Base-by-base conservation (phyloP, 2,329 filamentous ascomycete species). In the Epichloe coenophiala region DNA sequence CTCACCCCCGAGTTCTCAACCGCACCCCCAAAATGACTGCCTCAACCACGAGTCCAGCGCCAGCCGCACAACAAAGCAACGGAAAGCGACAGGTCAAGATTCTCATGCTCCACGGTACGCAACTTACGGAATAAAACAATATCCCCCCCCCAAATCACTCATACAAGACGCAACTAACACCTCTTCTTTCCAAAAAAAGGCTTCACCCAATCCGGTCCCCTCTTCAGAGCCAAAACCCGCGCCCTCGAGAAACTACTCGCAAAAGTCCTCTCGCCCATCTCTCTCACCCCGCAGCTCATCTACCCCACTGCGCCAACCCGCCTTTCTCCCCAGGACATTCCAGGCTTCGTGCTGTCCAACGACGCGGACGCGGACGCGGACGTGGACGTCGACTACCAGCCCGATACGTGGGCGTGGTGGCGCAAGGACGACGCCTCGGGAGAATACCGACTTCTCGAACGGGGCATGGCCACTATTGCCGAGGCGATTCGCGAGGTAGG, bases 211-310 rank as follows among this genome's bases (percentile, higher is more conserved):
- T 94, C 87, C 31, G 89, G 90, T 4, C 68, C 83, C 4, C 73
- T 89, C 55, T 96, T 96, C 77, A 84, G 81, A 64, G 79, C 84
- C 65, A 96, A 96, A 71, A 94, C 88, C 44, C 86, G 88, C 65
- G 88, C 88, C 11, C 74, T 96, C 1, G 81, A 89, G 59, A 95
- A 96, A 67, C 73, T 83, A 49, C 77, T 96, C 51, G 67, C 73
- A 54, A 95, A 95, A 63, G 71, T 80, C 31, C 84, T 96, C 55
- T 67, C 76, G 2, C 76, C 82, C 43, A 68, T 77, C 50, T 71
- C 72, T 57, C 64, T 78, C 59, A 73, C 64, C 49, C 75, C 72
- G 56, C 72, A 66, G 4, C 73, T 88, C 49, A 67, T 80, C 61
- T 89, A 86, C 68, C 83, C 84, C 4, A 87, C 84, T 0, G 86